Base-by-base conservation (phyloP, 257 asterid genomes). In the Striga asiatica region DNA sequence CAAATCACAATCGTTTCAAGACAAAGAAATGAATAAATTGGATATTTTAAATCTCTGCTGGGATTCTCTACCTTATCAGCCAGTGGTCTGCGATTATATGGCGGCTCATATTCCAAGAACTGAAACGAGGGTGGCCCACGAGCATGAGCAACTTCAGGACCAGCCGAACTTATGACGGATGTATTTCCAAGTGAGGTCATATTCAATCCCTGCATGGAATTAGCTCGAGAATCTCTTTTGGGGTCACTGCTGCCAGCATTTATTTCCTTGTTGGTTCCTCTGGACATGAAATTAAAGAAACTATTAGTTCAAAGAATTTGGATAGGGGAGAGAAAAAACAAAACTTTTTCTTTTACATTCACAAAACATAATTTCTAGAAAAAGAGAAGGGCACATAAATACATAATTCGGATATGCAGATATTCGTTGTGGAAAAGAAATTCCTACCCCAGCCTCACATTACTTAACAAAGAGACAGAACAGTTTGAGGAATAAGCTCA, bases 31-130 rank as follows among this genome's bases (percentile, higher is more conserved):
- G 50, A 62, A 46, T 45, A 32, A 34, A 21, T 61, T 46, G 18
- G 41, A 42, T 14, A n/a, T 37, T 59, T 28, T 10, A 54, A 50
- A 58, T n/a, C 53, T 45, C 61, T 20, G 64, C 39, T 12, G 1
- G 22, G 9, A 10, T 35, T n/a, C n/a, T n/a, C 19, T 71, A 86
- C 97, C 93, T 78, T 78, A 58, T 83, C 83, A 48, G 66, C 14
- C 16, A 89, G 64, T 50, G 97, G 85, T 72, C 74, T 70, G 35
- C 96, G 96, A 46, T 59, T 46, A 64, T 69, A 66, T 4, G 94
- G 97, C 55, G 34, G 81, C 19, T 83, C 96, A 13, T 55, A 56
- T 66, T 89, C 97, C 62, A 85, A 12, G 57, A 68, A 83, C 54
- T 86, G 86, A 67, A 83, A 77, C 48, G 64, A 50, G 12, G 76